These are phyloP conservation scores for Schwanniomyces yamadae DNA, from an alignment of 805 yeast genomes.

Conservation along the genomic window DNA sequence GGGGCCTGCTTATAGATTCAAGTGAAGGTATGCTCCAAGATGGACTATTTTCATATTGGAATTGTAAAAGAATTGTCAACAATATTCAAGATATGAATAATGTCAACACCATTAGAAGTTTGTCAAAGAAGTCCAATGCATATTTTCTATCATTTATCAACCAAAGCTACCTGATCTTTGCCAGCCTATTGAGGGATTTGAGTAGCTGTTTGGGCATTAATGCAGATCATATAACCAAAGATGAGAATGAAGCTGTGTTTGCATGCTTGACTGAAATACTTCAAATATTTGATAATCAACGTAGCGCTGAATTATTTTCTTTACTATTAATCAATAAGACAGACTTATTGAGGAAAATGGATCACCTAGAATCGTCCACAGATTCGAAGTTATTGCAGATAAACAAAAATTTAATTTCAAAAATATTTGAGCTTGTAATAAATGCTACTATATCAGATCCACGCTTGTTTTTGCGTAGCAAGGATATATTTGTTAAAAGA, in stretches of 20 bases:
- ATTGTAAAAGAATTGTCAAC: neutral
- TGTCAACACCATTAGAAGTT: neutral
- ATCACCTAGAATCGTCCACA: neutral
- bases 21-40: neutral
- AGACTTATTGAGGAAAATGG: neutral
- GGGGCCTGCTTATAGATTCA: neutral
- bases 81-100: neutral
- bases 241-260: neutral
- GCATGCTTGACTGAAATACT: neutral
- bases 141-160: neutral
- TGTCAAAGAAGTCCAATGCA: neutral
- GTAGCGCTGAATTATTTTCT: neutral
- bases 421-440: slow-evolving; percentile 1
- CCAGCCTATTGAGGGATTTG: neutral
- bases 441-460: slow-evolving; percentile 1
- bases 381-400: neutral
- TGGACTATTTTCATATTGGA: slow-evolving; percentile 1
- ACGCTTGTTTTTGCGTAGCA: neutral
- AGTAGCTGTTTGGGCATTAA: neutral
- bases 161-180: neutral
- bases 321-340: neutral
- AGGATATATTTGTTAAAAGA: neutral
- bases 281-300: neutral
- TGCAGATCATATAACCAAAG: neutral
- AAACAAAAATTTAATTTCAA: slow-evolving; percentile 5